phyloP scores from a whole-genome alignment of 2,329 filamentous ascomycete genomes.

The Diaporthe citri region DNA sequence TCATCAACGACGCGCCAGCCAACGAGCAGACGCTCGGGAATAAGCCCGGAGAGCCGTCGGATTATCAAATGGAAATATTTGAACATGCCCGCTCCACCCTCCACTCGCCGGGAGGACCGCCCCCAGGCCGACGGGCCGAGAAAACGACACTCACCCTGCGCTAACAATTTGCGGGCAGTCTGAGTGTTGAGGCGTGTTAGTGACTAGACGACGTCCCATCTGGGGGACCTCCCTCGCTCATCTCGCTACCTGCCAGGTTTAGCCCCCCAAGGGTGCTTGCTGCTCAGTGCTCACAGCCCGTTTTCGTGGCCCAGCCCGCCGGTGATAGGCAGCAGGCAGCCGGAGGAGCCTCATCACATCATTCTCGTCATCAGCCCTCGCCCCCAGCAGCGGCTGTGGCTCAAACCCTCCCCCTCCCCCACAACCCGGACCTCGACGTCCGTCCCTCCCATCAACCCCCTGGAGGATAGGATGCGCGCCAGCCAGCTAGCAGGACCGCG shows the following conservation, averaged over 20 bases:
- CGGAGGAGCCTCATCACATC: constrained; percentile 18
- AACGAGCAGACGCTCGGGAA: constrained; percentile 5
- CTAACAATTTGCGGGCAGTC: neutral
- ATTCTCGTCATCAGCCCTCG: neutral
- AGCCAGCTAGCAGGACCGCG: neutral
- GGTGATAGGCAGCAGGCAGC: constrained; percentile 9
- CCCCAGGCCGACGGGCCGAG: neutral
- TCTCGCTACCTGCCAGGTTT: neutral
- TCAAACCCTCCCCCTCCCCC: constrained; percentile 5
- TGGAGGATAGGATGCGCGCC: neutral
- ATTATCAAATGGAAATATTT: neutral
- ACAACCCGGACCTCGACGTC: constrained; percentile 4
- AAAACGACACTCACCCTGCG: neutral
- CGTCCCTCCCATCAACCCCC: neutral
- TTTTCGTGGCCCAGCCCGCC: neutral
- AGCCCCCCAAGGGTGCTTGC: neutral
- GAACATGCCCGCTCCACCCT: neutral
- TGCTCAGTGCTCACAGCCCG: neutral
- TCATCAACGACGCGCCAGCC: neutral
- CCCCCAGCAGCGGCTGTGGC: neutral
- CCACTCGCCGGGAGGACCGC: neutral
- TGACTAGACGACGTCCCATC: neutral
- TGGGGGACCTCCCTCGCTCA: neutral
- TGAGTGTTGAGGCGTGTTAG: neutral
- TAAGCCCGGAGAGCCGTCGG: neutral